Base-by-base conservation (phyloP, 106 monocot species). In the Acorus gramineus region DNA sequence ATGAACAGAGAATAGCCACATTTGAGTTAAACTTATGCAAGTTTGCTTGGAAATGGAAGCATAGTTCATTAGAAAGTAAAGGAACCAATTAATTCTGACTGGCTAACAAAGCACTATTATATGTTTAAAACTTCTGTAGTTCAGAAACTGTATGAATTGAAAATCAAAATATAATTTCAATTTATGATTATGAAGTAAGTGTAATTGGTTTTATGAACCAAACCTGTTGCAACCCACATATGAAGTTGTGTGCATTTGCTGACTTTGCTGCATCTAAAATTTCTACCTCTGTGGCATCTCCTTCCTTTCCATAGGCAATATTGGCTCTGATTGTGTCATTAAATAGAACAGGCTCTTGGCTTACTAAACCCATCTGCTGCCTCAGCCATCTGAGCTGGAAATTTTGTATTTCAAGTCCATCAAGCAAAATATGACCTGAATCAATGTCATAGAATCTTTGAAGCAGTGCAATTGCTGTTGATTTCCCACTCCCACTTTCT, bases 251-350 rank as follows among this genome's bases (percentile, higher is more conserved):
- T 4, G 69, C 69, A 48, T 69, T 69, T 69, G 69, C 69, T 1
- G 57, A 69, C 50, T 59, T 42, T 7, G 69, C 49, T 8, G 69
- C 69, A 42, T 57, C 69, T 50, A 69, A 3, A 4, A 69, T 69
- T 43, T 69, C 69, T 3, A 50, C 69, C 49, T 69, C 69, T 2
- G 58, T 69, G 12, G 69, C 69, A 4, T 59, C 4, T 49, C 69
- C 69, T 69, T 69, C 69, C 28, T 69, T 69, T 7, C 69, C 69
- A 50, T 69, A 69, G 7, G 69, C 69, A 50, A 69, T 69, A 42
- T 69, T 69, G 8, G 69, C 69, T 14, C 69, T 57, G 59, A 69
- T 69, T 9, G 69, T 69, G 7, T 69, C 69, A 10, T 59, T 69
- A 50, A 69, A 69, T 44, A 69, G 10, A 50, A 47, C 48, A 3